These are phyloP conservation scores for Backusella australiensis DNA, from an alignment of 192 early-diverging fungal species.

Conservation along the genomic window DNA sequence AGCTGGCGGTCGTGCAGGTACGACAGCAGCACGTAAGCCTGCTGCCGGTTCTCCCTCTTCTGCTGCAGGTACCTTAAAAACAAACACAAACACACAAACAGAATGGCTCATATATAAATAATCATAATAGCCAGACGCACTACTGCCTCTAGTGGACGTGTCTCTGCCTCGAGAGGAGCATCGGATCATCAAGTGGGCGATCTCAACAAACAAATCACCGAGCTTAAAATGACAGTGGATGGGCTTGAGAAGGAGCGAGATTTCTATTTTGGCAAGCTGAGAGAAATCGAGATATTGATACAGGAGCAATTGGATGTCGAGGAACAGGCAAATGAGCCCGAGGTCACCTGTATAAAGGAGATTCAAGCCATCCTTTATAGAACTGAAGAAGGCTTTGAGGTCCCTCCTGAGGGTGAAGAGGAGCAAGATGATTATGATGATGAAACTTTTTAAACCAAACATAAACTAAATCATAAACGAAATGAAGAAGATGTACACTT, in stretches of 20 bases:
- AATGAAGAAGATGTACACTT: not conserved
- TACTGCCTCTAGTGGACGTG: constrained; percentile 23
- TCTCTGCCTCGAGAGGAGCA: constrained; percentile 41
- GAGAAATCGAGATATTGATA: constrained; percentile 92
- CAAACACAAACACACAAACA: not conserved
- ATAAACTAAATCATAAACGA: constrained; percentile 9
- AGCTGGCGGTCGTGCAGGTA: constrained; percentile 32
- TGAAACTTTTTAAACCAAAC: constrained; percentile 55
- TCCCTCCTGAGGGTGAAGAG: constrained; percentile 54
- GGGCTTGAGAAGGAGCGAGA: constrained; percentile 96
- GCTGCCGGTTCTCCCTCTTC: not conserved
- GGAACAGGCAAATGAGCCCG: constrained; percentile 34
- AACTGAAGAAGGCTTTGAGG: constrained; percentile 84
- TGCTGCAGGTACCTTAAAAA: constrained; percentile 8
- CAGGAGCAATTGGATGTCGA: constrained; percentile 70
- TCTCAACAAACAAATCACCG: constrained; percentile 73
- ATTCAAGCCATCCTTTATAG: constrained; percentile 92
- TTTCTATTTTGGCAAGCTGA: constrained; percentile 94
- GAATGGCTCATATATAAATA: not conserved
- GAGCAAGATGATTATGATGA: constrained; percentile 53
- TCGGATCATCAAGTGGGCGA: constrained; percentile 63
- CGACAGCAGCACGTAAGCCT: constrained; percentile 17
- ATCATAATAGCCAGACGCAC: constrained; percentile 16
- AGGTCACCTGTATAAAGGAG: constrained; percentile 59
- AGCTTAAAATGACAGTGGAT: constrained; percentile 84